These are phyloP conservation scores for Scheffersomyces titani DNA, from an alignment of 1,139 yeast species.

Conservation along the genomic window DNA sequence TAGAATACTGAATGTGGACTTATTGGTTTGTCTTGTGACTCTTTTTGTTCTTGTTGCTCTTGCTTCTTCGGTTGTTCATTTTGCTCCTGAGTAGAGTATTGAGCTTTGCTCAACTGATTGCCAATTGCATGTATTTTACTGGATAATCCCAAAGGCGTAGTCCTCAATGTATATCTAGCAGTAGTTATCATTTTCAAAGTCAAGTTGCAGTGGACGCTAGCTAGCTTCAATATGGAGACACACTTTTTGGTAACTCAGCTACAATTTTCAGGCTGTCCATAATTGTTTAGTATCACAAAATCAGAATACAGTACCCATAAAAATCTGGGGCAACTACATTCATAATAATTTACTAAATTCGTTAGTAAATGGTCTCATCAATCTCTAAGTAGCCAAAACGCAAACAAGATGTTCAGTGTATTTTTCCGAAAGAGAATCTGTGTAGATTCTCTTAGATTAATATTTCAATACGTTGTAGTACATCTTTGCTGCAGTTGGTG, in stretches of 20 bases:
- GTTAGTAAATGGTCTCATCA: no score
- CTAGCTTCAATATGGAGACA: neutral
- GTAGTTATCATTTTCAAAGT: neutral
- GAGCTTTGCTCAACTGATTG: neutral
- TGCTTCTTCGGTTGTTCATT: neutral
- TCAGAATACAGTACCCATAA: neutral
- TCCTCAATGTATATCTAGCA: neutral
- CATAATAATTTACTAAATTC: neutral
- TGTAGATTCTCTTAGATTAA: neutral
- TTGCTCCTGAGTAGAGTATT: neutral
- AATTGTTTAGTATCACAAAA: neutral
- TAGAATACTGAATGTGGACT: constrained; percentile 27
- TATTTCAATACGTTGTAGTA: neutral
- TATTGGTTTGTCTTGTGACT: neutral
- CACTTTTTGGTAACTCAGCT: neutral
- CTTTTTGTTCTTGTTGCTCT: neutral
- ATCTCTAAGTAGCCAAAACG: neutral
- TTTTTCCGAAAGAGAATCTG: neutral
- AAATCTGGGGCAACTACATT: neutral
- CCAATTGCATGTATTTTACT: neutral
- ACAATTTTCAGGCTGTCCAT: neutral
- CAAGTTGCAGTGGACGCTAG: neutral
- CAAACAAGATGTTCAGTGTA: neutral
- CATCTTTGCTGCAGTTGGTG: neutral
- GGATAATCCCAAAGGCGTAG: neutral